Base-by-base conservation (phyloP, 192 early-diverging fungal species). In the Linnemannia elongata region DNA sequence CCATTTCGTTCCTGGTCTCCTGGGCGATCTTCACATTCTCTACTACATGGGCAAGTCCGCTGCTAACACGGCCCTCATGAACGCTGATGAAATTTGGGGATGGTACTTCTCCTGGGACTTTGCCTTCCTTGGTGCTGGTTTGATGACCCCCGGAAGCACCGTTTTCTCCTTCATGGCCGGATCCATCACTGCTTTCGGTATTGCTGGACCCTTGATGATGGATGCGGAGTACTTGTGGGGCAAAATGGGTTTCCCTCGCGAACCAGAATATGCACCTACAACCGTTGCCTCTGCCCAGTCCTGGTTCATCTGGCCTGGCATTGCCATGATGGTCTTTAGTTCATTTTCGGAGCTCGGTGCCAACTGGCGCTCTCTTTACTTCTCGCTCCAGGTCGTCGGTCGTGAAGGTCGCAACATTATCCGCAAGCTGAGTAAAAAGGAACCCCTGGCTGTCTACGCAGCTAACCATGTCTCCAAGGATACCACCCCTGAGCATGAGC, bases 241-340 rank as follows among this genome's bases (percentile, higher is more conserved):
- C 2, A 36, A 72, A 18, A 76, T 24, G 55, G 87, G 87, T 45
- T 91, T 92, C 74, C 9, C 1, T 30, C 71, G 44, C 44, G 0
- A 1, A 49, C 13, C 20, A 4, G 4, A 20, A 5, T 4, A 79
- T 24, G 72, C 22, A 3, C 76, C 76, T 22, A 35, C 39, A n/a
- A 22, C 49, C 49, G 82, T 79, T 41, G 86, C 78, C 22, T 91
- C 93, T 38, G 86, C 94, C 49, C 91, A 91, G 63, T 93, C 89
- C 77, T 95, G 92, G 91, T 90, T 94, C 82, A 81, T 95, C 49
- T 95, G 94, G 94, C 94, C 94, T 17, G 94, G 94, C 88, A 88
- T 95, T 79, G 88, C 88, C 18, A 73, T 95, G 49, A 95, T 95
- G 94, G 88, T 94, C 17, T 84, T 91, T 75, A 82, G 91, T 72